Evolutionary conservation across 495 filamentous ascomycete species (phyloP).

Genomic region (Xylaria cubensis): DNA sequence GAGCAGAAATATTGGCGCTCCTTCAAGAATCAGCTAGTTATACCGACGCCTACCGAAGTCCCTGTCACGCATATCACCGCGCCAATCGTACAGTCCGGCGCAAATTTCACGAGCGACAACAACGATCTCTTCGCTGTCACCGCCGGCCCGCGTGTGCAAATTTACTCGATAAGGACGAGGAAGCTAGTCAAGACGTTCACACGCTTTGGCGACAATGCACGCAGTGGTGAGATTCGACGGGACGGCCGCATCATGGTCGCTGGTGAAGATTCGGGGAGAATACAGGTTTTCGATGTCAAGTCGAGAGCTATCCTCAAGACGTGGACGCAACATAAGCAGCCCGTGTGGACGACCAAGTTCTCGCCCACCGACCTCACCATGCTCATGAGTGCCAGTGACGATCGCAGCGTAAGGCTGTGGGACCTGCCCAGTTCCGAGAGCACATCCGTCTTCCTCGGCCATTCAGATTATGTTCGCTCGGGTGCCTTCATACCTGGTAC

Average conservation of each 20-base stretch:
- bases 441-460: conserved; percentile 80
- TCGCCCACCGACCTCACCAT: conserved; percentile 84
- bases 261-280: conserved; percentile 85
- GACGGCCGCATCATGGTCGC: conserved; percentile 90
- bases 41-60: conserved; percentile 84
- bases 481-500: conserved; percentile 86
- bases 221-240: conserved; percentile 81
- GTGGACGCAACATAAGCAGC: conserved; percentile 94
- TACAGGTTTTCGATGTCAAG: conserved; percentile 91
- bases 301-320: conserved; percentile 93
- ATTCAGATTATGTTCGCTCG: conserved; percentile 88
- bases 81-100: conserved; percentile 55
- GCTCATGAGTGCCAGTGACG: conserved; percentile 84
- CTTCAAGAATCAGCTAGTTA: conserved; percentile 85
- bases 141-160: conserved; percentile 86
- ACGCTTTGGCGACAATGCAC: conserved; percentile 86
- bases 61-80: conserved; percentile 89
- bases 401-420: conserved; percentile 91
- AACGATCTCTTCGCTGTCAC: conserved; percentile 91
- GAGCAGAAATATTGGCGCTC: conserved; percentile 95
- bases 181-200: conserved; percentile 91
- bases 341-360: conserved; percentile 90
- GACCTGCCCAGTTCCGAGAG: conserved; percentile 83
- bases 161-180: conserved; percentile 87
- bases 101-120: conserved; percentile 41